phyloP scores from a whole-genome alignment of 75 land plant genomes.

The Ceratopteris richardii region DNA sequence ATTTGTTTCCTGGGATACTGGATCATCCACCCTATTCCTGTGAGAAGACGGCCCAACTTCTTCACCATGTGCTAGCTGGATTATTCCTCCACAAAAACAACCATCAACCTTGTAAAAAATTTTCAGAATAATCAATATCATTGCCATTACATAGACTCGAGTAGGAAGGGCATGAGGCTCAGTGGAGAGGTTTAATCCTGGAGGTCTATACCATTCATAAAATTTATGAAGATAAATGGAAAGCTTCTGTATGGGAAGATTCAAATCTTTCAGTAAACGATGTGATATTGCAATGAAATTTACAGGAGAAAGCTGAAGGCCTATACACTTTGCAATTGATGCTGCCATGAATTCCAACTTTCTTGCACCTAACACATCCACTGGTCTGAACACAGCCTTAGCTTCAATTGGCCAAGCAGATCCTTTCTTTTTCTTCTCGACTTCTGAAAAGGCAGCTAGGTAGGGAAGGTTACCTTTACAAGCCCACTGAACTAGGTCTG shows the following conservation, averaged over 20 bases:
- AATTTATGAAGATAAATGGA: slow-evolving; percentile 41
- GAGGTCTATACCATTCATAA: slow-evolving; percentile 74
- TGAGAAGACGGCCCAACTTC: neutral
- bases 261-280: slow-evolving; percentile 44
- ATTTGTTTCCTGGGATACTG: too few relatives aligned
- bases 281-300: slow-evolving; percentile 57
- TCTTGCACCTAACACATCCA: slow-evolving; percentile 25
- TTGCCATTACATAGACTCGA: slow-evolving; percentile 76
- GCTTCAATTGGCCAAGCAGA: slow-evolving; percentile 41
- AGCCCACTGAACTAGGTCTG: slow-evolving; percentile 74
- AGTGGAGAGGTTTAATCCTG: slow-evolving; percentile 67
- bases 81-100: slow-evolving; percentile 41
- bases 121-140: slow-evolving; percentile 64
- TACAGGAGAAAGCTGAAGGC: slow-evolving; percentile 64
- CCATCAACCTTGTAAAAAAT: slow-evolving; percentile 74
- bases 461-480: slow-evolving; percentile 69
- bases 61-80: neutral
- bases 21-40: neutral
- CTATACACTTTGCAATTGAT: slow-evolving; percentile 45
- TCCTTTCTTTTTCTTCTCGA: slow-evolving; percentile 33
- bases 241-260: slow-evolving; percentile 50
- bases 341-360: slow-evolving; percentile 60
- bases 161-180: slow-evolving; percentile 47
- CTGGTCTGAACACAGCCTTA: slow-evolving; percentile 60
- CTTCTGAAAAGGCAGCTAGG: slow-evolving; percentile 52